Evolutionary conservation across 495 filamentous ascomycete genomes (phyloP).

Genomic region (Barbatosphaeria neglecta): DNA sequence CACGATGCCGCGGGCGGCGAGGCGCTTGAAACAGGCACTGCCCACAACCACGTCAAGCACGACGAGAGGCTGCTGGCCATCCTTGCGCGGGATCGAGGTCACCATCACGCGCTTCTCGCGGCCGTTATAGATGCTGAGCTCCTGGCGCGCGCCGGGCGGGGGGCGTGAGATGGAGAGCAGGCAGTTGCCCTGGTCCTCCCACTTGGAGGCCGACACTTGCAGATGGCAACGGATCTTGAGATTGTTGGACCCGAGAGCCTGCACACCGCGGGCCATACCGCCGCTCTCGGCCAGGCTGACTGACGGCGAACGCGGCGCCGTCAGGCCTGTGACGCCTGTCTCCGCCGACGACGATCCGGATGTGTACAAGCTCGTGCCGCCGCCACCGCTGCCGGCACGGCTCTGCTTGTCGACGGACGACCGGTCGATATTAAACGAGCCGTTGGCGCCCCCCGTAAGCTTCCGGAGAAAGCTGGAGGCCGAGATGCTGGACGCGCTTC

Average conservation of each 20-base stretch:
- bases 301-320: slow-evolving; percentile 46
- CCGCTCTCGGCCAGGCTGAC: slow-evolving; percentile 42
- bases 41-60: slow-evolving; percentile 76
- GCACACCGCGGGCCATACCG: slow-evolving; percentile 48
- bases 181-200: slow-evolving; percentile 84
- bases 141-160: slow-evolving; percentile 41
- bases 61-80: slow-evolving; percentile 53
- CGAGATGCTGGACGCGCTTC: slow-evolving; percentile 48
- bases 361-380: slow-evolving; percentile 51
- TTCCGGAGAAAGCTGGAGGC: slow-evolving; percentile 61
- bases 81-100: slow-evolving; percentile 35
- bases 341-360: slow-evolving; percentile 34
- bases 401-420: slow-evolving; percentile 37
- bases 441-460: slow-evolving; percentile 35
- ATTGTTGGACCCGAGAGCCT: slow-evolving; percentile 59
- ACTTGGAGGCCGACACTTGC: slow-evolving; percentile 64
- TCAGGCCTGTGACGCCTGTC: slow-evolving; percentile 28
- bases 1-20: slow-evolving; percentile 75
- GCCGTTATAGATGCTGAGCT: slow-evolving; percentile 37
- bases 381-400: slow-evolving; percentile 29
- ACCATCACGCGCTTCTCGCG: slow-evolving; percentile 78
- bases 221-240: slow-evolving; percentile 75
- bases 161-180: slow-evolving; percentile 69
- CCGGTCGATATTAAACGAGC: slow-evolving; percentile 67
- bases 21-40: slow-evolving; percentile 70